phyloP scores from a whole-genome alignment of 106 monocot genomes.

The Dioscorea dumetorum region DNA sequence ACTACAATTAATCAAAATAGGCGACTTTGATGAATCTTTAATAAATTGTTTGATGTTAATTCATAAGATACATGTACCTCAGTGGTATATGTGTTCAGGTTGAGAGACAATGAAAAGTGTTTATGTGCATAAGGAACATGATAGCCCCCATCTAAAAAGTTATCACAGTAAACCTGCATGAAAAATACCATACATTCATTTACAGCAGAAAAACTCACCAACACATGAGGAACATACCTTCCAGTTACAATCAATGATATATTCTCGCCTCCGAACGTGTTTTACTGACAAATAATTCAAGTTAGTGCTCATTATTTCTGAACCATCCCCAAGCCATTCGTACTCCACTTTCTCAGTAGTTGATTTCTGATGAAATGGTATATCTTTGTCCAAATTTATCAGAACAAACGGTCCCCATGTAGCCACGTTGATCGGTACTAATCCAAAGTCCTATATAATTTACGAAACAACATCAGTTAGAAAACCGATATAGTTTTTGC shows the following conservation, averaged over 20 bases:
- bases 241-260: slow-evolving; percentile 83
- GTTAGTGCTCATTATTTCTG: slow-evolving; percentile 53
- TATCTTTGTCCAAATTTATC: slow-evolving; percentile 25
- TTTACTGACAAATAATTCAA: slow-evolving; percentile 52
- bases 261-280: slow-evolving; percentile 66
- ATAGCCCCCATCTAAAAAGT: slow-evolving; percentile 92
- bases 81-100: slow-evolving; percentile 68
- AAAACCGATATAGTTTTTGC: too few species aligned
- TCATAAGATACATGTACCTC: slow-evolving; percentile 22
- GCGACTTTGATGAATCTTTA: too few species aligned
- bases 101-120: slow-evolving; percentile 71
- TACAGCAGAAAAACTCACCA: not conserved
- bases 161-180: slow-evolving; percentile 86
- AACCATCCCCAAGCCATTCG: slow-evolving; percentile 75
- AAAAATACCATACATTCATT: not conserved
- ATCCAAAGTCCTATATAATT: slow-evolving; percentile 69
- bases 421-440: slow-evolving; percentile 59
- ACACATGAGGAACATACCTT: slow-evolving; percentile 42
- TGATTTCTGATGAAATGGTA: slow-evolving; percentile 8
- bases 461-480: not conserved
- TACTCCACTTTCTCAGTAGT: slow-evolving; percentile 21
- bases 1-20: too few species aligned
- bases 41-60: too few species aligned
- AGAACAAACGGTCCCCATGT: slow-evolving; percentile 91
- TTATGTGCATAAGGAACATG: slow-evolving; percentile 91